Evolutionary conservation across 495 filamentous ascomycete species (phyloP).

Genomic region (Hypoxylon trugodes): DNA sequence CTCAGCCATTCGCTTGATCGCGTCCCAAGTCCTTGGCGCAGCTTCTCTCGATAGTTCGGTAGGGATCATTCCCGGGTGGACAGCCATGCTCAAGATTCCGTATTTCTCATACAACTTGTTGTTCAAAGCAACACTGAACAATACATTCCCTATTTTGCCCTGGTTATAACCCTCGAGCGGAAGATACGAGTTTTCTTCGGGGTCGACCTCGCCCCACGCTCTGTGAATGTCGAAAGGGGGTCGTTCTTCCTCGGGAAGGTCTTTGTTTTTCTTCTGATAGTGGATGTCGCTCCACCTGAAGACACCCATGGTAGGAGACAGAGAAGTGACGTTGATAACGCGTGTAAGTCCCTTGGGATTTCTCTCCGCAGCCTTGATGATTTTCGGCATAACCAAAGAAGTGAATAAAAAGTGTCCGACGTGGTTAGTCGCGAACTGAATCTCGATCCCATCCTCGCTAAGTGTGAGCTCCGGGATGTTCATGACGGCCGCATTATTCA

Average conservation of each 20-base stretch:
- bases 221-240: slow-evolving; percentile 42
- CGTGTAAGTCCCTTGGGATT: slow-evolving; percentile 49
- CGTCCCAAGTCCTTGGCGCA: slow-evolving; percentile 19
- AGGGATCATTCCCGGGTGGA: slow-evolving; percentile 54
- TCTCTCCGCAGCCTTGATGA: slow-evolving; percentile 49
- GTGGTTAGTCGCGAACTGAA: slow-evolving; percentile 67
- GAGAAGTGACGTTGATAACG: slow-evolving; percentile 56
- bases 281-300: slow-evolving; percentile 57
- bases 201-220: slow-evolving; percentile 45
- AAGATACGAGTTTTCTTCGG: slow-evolving; percentile 49
- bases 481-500: slow-evolving; percentile 59
- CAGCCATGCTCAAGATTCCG: slow-evolving; percentile 46
- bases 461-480: slow-evolving; percentile 40
- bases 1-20: slow-evolving; percentile 2
- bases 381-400: slow-evolving; percentile 56
- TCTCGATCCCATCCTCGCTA: slow-evolving; percentile 56
- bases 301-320: slow-evolving; percentile 32
- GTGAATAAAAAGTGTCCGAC: slow-evolving; percentile 65
- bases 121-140: slow-evolving; percentile 55
- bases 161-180: slow-evolving; percentile 56
- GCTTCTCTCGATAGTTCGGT: slow-evolving; percentile 46
- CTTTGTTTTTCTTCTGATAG: slow-evolving; percentile 51
- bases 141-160: slow-evolving; percentile 62
- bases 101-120: slow-evolving; percentile 45
- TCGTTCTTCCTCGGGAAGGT: slow-evolving; percentile 51